Base-by-base conservation (phyloP, 352 stramenopile species). In the Phytophthora tubulina region DNA sequence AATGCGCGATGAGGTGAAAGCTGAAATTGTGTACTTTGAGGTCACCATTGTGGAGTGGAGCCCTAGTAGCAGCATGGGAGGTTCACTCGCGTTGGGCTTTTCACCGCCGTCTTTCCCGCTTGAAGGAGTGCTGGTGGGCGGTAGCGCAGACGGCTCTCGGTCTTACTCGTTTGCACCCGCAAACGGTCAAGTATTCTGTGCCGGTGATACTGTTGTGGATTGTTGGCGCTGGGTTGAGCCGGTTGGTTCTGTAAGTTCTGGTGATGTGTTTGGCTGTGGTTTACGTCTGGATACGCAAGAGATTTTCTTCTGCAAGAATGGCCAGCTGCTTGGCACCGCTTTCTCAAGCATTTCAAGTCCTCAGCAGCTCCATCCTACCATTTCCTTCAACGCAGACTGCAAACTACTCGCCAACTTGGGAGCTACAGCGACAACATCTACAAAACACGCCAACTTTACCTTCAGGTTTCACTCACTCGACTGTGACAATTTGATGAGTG, bases 301-400 rank as follows among this genome's bases (percentile, higher is more conserved):
- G 36, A 73, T 96, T 15, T 96, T 96, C 59, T 93, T 96, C 53
- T 95, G 87, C 14, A 95, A 94, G 62, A 96, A 96, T 63, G 88
- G 90, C 0, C 84, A 91, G 33, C 32, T 93, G 42, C 66, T 96
- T 6, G 90, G 90, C 32, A 95, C 76, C 0, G 88, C 89, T 9
- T 96, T 96, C 53, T 95, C 88, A 27, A 94, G 80, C 5, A 79
- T 95, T n/a, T 64, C 72, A 14, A 49, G 72, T 8, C 67, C 77
- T 27, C 52, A 68, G 13, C 35, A 84, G 5, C 64, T 96, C 15
- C 83, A 96, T 48, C 90, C 90, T 8, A 95, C 89, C 1, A 89
- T 96, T 35, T 96, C 88, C 0, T 73, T 94, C 14, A 90, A 92
- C 44, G 52, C 70, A 1, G 86, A 94, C 33, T 93, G 85, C 69